Evolutionary conservation across 2,329 filamentous ascomycete genomes (phyloP), one percentile per base, ranked within the genome.

Genomic region (Emydomyces testavorans): DNA sequence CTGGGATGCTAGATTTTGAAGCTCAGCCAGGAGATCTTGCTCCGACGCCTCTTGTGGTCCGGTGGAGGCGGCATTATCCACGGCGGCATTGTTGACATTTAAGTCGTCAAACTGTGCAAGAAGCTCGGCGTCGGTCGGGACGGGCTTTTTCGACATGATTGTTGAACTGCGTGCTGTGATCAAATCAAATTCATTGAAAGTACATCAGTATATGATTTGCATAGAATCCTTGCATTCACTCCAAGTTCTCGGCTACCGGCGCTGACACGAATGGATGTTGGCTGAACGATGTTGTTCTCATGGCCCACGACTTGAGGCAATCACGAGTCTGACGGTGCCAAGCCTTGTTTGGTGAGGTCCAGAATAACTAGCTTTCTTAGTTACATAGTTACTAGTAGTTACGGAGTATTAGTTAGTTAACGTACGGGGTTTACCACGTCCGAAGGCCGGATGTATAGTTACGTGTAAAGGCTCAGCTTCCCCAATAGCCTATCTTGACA

Each of bases 21-120:
- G 78, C 58, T 95, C 89, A 53, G 88, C 88, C 32, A 96, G 76
- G 50, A 90, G 79, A 62, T 94, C 88, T 57, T 85, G 76, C 58
- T 82, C 75, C n/a, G 57, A 48, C 32, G 53, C 50, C 29, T 50
- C 55, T 26, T 54, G 46, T 4, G 49, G 18, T 28, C 40, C 28
- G 6, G 42, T 50, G 13, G 48, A 24, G 10, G 35, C 6, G 11
- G 28, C 15, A 42, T 28, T 36, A n/a, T 13, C 21, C 44, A 31
- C 31, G 13, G 52, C 50, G 15, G 48, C 54, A 26, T 53, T 41
- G 13, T 68, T 65, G 51, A 69, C 61, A 29, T 61, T 65, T n/a
- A 72, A 60, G 49, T 70, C 62, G 48, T 72, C 71, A 50, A 73
- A 69, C 55, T 73, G 68, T 56, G 71, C 71, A 29, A 73, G 62